Evolutionary conservation across 116 monocot species (phyloP).

Genomic region (Dioscorea cayenensis): DNA sequence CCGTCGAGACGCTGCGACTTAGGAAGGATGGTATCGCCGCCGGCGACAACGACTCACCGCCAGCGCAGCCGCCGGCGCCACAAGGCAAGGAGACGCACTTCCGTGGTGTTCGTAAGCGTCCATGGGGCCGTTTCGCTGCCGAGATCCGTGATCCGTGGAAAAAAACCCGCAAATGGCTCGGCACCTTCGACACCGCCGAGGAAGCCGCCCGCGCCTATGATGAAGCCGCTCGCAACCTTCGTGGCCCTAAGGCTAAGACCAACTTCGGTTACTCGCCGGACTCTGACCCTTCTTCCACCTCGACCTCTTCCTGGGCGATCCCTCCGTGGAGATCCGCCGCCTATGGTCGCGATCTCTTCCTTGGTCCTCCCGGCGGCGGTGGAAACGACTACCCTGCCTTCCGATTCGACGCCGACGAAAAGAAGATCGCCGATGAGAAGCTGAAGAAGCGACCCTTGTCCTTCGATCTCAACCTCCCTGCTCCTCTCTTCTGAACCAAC

Average conservation of each 20-base stretch:
- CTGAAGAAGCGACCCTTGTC: slow-evolving; percentile 1
- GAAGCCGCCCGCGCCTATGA: slow-evolving; percentile 66
- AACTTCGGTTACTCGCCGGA: slow-evolving; percentile 30
- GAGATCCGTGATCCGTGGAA: slow-evolving; percentile 50
- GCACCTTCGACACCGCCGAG: slow-evolving; percentile 86
- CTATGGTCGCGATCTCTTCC: slow-evolving; percentile 1
- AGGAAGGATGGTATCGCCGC: background rate
- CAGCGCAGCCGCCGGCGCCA: background rate
- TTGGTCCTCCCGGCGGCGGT: background rate
- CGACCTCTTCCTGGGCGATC: background rate
- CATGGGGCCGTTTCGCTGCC: slow-evolving; percentile 44
- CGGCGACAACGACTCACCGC: background rate
- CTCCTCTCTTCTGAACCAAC: slow-evolving; percentile 6
- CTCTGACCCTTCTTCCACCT: background rate
- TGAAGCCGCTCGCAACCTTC: slow-evolving; percentile 36
- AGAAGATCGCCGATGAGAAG: background rate
- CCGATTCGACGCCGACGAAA: background rate
- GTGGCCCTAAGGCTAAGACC: slow-evolving; percentile 57
- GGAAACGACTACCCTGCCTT: background rate
- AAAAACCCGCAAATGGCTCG: slow-evolving; percentile 66
- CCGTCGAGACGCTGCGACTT: slow-evolving; percentile 17
- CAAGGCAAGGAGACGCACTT: slow-evolving; percentile 6
- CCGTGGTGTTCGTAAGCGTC: slow-evolving; percentile 23
- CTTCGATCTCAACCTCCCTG: slow-evolving; percentile 11
- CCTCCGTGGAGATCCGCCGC: background rate